These are phyloP conservation scores for Candida dendrica DNA, from an alignment of 805 yeast species.

Conservation along the genomic window DNA sequence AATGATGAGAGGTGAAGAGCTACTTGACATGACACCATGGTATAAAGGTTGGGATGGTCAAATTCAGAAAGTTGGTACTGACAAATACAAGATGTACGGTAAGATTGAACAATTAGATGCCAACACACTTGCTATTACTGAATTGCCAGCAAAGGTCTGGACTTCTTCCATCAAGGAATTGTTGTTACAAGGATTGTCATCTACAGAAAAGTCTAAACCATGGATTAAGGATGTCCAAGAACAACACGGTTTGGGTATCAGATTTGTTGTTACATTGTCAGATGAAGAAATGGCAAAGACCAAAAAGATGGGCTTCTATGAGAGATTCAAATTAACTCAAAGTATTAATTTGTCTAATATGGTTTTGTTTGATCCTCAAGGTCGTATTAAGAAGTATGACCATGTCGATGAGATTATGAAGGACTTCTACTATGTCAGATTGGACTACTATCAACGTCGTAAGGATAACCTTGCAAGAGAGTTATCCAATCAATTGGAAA, in stretches of 20 bases:
- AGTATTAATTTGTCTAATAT: constrained; percentile 71
- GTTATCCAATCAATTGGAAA: constrained; percentile 68
- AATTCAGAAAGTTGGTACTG: constrained; percentile 55
- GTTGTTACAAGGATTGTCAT: constrained; percentile 63
- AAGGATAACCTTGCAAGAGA: constrained; percentile 71
- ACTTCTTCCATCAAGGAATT: constrained; percentile 85
- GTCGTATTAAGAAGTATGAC: constrained; percentile 79
- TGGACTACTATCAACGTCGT: constrained; percentile 86
- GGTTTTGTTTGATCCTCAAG: constrained; percentile 92
- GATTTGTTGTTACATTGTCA: constrained; percentile 68
- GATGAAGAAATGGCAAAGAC: constrained; percentile 82
- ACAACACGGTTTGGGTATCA: constrained; percentile 78
- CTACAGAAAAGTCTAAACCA: constrained; percentile 64
- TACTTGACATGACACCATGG: constrained; percentile 83
- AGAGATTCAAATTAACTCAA: constrained; percentile 71
- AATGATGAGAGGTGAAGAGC: constrained; percentile 65
- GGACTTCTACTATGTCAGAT: constrained; percentile 80
- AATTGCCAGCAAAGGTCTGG: constrained; percentile 90
- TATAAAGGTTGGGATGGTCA: constrained; percentile 91
- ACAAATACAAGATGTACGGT: constrained; percentile 72
- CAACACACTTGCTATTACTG: constrained; percentile 80
- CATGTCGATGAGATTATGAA: constrained; percentile 67
- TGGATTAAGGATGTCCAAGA: constrained; percentile 96
- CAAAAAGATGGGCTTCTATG: constrained; percentile 66
- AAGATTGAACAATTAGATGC: constrained; percentile 74